phyloP scores from a whole-genome alignment of 176 grass and related monocot species.

The Dendrocalamus sinicus region DNA sequence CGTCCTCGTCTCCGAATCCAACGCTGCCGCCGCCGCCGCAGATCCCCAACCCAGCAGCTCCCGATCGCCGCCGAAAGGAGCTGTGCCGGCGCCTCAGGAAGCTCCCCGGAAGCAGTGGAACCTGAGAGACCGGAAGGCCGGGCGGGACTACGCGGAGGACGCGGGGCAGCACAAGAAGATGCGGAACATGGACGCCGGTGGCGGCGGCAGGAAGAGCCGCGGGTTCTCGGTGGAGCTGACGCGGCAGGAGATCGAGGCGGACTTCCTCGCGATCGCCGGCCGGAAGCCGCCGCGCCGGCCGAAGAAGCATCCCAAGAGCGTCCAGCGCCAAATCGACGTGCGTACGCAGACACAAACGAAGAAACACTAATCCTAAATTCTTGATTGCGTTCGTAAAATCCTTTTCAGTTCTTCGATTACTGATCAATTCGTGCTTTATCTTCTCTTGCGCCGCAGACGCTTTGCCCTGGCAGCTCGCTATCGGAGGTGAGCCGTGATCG shows the following conservation, averaged over 20 bases:
- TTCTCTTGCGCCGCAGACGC: constrained; percentile 18
- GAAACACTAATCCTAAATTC: constrained; percentile 31
- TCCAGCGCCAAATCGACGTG: constrained; percentile 77
- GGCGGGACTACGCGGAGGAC: constrained; percentile 41
- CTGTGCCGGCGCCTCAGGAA: constrained; percentile 14
- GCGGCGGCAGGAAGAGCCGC: constrained; percentile 11
- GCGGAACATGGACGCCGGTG: neutral
- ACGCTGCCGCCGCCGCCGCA: neutral
- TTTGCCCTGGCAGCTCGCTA: constrained; percentile 47
- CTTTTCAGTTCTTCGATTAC: constrained; percentile 22
- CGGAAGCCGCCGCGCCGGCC: constrained; percentile 64
- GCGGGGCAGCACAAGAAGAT: constrained; percentile 37
- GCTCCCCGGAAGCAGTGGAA: constrained; percentile 60
- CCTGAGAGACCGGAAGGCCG: constrained; percentile 41
- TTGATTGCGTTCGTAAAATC: neutral
- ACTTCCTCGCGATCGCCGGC: constrained; percentile 80
- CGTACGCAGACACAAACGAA: constrained; percentile 15
- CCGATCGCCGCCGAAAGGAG: constrained; percentile 19
- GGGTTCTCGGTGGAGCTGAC: constrained; percentile 60
- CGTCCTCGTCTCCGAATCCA: neutral
- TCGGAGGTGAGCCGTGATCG: constrained; percentile 51
- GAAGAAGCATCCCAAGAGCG: constrained; percentile 52
- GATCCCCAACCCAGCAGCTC: neutral
- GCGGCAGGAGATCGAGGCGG: constrained; percentile 72
- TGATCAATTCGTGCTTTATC: constrained; percentile 38